Evolutionary conservation across 2,329 filamentous ascomycete species (phyloP), one percentile per base, ranked within the genome.

Genomic region (Ophiostoma angusticollis): DNA sequence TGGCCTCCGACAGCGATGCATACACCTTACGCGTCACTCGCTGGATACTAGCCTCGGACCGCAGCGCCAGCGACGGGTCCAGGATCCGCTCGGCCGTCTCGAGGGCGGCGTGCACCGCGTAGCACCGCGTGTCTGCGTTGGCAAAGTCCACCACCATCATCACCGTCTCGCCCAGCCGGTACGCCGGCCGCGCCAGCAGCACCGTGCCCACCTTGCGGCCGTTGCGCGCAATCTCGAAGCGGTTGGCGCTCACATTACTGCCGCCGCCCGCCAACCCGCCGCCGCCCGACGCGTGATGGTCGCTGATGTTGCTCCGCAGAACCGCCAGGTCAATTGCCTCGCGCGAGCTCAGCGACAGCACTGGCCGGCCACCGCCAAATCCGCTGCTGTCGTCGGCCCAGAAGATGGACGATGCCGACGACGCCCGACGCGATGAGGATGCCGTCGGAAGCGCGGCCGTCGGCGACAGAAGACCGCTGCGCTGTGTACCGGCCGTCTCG

Each of bases 301-400:
- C 17, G 17, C 74, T 69, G 3, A 79, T 63, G 49, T 85, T 85
- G 54, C 84, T 86, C 47, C 84, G 78, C 38, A 95, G 68, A 43
- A 96, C 94, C 11, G 91, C 83, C 44, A 93, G 70, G 54, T 95
- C 84, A 51, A 98, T 94, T 16, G 84, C 78, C 51, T 95, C 86
- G 54, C 85, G 89, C 45, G 73, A 80, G 2, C 74, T 76, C 3
- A 70, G 60, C 1, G 69, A 63, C 27, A 78, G 70, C 43, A 81
- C 67, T 36, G 65, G 62, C 28, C 28, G 38, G 31, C 36, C 35
- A 17, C 34, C 21, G 14, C 30, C 18, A 23, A 18, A 7, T 7
- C 21, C 23, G 22, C 2, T 5, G 12, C 9, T 13, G 31, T 45
- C 46, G 27, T 50, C 49, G 4, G 43, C 43, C 27, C 47, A 27